Conservation (phyloP, 495 filamentous ascomycete species). For the Penicillium silybi region DNA sequence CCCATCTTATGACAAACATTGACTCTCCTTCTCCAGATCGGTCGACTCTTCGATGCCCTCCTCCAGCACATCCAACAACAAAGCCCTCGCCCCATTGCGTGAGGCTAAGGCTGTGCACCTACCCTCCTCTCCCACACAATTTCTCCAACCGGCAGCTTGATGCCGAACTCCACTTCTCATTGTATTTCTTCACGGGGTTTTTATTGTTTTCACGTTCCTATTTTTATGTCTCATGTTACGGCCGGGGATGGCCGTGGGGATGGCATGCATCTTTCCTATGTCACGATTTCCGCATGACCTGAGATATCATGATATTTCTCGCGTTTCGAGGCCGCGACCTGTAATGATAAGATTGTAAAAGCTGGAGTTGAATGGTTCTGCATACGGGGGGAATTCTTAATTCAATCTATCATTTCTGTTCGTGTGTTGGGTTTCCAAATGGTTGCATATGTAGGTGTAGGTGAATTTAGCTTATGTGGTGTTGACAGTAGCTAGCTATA, state of each 20-base stretch:
- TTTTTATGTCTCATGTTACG: conserved; percentile 26
- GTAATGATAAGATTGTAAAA: conserved; percentile 43
- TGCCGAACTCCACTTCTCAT: conserved; percentile 9
- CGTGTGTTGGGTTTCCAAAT: neutral
- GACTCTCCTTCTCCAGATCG: conserved; percentile 31
- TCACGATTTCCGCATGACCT: conserved; percentile 31
- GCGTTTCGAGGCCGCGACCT: conserved; percentile 24
- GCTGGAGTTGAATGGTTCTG: conserved; percentile 28
- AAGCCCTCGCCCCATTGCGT: conserved; percentile 42
- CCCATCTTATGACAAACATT: neutral
- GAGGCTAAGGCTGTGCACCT: conserved; percentile 26
- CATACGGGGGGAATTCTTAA: conserved; percentile 22
- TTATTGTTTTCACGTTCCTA: conserved; percentile 17
- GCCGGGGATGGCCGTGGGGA: conserved; percentile 25
- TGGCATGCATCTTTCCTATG: conserved; percentile 31
- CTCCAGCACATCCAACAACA: conserved; percentile 50
- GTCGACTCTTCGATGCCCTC: conserved; percentile 48
- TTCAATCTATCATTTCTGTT: conserved; percentile 16
- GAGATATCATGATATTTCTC: conserved; percentile 34
- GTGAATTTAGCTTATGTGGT: neutral
- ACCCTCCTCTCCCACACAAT: conserved; percentile 3
- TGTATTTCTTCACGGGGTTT: conserved; percentile 31
- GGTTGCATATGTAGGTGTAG: neutral
- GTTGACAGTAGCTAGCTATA: too few relatives aligned
- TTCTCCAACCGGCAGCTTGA: conserved; percentile 3